Conservation (phyloP, 139 green algal genomes). For the Closterium sp. region DNA sequence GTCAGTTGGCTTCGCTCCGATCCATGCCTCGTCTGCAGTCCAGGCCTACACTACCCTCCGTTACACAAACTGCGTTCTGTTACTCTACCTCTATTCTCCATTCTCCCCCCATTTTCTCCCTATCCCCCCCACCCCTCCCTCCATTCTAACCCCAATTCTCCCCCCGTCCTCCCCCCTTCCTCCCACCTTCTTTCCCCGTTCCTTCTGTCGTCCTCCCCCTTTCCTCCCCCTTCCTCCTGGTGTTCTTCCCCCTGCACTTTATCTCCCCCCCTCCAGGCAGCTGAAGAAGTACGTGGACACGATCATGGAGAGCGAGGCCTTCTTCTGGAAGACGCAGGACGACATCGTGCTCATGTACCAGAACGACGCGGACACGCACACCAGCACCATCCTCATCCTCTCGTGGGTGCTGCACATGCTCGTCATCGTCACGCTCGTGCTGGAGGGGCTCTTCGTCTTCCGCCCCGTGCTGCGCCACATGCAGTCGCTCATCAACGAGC, state of each 20-base stretch:
- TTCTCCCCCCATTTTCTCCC: not conserved
- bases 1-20: no score
- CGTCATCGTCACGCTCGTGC: no score
- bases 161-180: not conserved
- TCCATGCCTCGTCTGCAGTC: no score
- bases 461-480: conserved; percentile 14
- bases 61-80: no score
- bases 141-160: not conserved
- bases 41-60: no score
- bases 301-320: no score
- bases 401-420: conserved; percentile 31
- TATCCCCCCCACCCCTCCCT: not conserved
- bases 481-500: no score
- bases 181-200: not conserved
- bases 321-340: no score
- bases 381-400: conserved; percentile 28
- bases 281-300: not conserved
- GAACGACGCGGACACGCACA: not conserved
- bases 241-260: no score
- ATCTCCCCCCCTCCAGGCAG: no score
- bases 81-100: no score
- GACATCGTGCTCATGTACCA: conserved; percentile 2
- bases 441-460: conserved; percentile 32
- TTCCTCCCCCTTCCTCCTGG: no score
- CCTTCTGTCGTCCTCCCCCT: not conserved